Base-by-base conservation (phyloP, 2,329 filamentous ascomycete genomes). In the Ophiocordyceps camponoti-saundersi region DNA sequence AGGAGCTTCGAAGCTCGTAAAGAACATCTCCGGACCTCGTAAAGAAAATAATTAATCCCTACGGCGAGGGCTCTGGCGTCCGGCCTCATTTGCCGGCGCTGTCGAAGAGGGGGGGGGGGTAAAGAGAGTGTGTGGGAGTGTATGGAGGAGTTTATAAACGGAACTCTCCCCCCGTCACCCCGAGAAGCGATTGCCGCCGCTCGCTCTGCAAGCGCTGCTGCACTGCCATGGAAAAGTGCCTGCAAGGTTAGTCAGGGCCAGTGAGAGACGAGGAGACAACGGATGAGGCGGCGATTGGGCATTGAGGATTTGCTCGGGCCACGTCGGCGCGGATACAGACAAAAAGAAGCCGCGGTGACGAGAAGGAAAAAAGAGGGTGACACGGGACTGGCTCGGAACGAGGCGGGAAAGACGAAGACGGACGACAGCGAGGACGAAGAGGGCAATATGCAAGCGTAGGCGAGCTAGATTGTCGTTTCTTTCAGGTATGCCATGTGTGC, bases 221-320 rank as follows among this genome's bases (percentile, higher is more conserved):
- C 67, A 65, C 66, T 65, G 64, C 67, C 58, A 63, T 66, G 55
- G 51, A 55, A 53, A 47, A 29, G 50, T 51, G 51, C 53, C 54
- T 52, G 52, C 48, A 44, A 51, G 53, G 53, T 29, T 61, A 60
- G 57, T 61, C 48, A 48, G 48, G 52, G 23, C 60, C 59, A 62
- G 60, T 64, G 54, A 53, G 53, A 59, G 53, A 46, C 47, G 49
- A 47, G 44, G 49, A 30, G 46, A 46, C 47, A 48, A 46, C 45
- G 49, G 47, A 55, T 52, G 52, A 55, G 49, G 54, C 52, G 52
- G 48, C 56, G 51, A 66, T 67, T 66, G 64, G 64, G 58, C 54
- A 54, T 52, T 55, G 44, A 53, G 52, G 41, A 43, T 15, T 13
- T 22, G 21, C 21, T 22, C 21, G 7, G 32, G 16, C 32, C 13